These are phyloP conservation scores for Whalleya microplaca DNA, from an alignment of 2,329 filamentous ascomycete genomes.

Conservation along the genomic window DNA sequence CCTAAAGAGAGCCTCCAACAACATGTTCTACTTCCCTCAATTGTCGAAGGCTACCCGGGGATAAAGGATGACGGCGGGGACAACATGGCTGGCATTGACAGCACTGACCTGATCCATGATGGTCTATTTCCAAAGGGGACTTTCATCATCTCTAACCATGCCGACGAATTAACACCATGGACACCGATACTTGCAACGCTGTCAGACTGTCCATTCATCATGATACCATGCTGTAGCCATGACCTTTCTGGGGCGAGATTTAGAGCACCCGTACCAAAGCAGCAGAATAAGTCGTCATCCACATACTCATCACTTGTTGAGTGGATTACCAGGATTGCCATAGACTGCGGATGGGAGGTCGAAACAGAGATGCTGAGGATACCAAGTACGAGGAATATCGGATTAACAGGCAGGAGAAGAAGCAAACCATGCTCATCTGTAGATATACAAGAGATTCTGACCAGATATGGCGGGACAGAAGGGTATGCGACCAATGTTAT, in stretches of 20 bases:
- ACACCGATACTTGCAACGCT: conserved; percentile 84
- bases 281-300: conserved; percentile 59
- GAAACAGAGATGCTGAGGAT: conserved; percentile 89
- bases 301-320: conserved; percentile 83
- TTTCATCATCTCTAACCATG: conserved; percentile 96
- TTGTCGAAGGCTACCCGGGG: conserved; percentile 37
- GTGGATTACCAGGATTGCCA: conserved; percentile 73
- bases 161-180: conserved; percentile 95
- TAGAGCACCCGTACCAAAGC: conserved; percentile 64
- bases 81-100: conserved; percentile 15
- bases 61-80: conserved; percentile 18
- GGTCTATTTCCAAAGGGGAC: conserved; percentile 75
- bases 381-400: conserved; percentile 87
- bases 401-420: conserved; percentile 69
- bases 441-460: conserved; percentile 50
- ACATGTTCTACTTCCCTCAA: conserved; percentile 53
- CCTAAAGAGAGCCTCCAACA: conserved; percentile 44
- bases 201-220: conserved; percentile 80
- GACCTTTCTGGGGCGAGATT: conserved; percentile 75
- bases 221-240: conserved; percentile 95
- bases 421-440: conserved; percentile 35
- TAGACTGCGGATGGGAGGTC: conserved; percentile 72
- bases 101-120: conserved; percentile 45
- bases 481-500: conserved; percentile 64
- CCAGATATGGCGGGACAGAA: conserved; percentile 57